Base-by-base conservation (phyloP, 116 monocot species). In the Posidonia oceanica region DNA sequence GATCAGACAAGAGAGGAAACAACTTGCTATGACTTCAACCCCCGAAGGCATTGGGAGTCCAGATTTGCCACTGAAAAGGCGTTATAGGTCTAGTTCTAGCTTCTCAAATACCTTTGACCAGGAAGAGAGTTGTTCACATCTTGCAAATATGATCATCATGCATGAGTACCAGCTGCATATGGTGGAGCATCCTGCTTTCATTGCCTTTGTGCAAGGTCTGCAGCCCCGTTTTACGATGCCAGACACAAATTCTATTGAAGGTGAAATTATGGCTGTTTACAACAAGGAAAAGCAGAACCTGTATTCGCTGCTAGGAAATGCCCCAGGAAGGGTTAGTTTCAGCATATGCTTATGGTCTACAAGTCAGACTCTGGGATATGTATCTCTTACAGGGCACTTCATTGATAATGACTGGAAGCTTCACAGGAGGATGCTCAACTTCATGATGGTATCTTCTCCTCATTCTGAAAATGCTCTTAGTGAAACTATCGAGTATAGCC, bases 381-480 rank as follows among this genome's bases (percentile, higher is more conserved):
- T 95, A 62, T 88, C 85, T 52, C 76, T 95, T 4, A 81, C 84
- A 39, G 91, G 87, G 4, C 88, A 88, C 71, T 95, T 86, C 72
- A 86, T 95, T 68, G 91, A 86, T 54, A 75, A 63, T 36, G 91
- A 90, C 29, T 95, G 91, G 91, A 91, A 83, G 69, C 44, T 95
- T 66, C 84, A 88, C 36, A 71, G 75, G 58, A 79, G 91, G 59
- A 84, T 87, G 83, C 84, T 95, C 4, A 95, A 86, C 77, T 95
- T 95, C 83, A 88, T 83, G 77, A 88, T 88, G 86, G 94, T 95
- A 67, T 75, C 84, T 21, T 91, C 94, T 52, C 94, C 94, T 51
- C 94, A 94, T 75, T 90, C 94, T 18, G 88, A 91, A 62, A 91
- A 87, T 78, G 84, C 91, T 63, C 84, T 91, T 60, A 90, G 91